Percentiles rank a stretch among this genome's conserved stretches.
Conservation (phyloP, 2,329 filamentous ascomycete genomes). For the Beauveria rudraprayagi region DNA sequence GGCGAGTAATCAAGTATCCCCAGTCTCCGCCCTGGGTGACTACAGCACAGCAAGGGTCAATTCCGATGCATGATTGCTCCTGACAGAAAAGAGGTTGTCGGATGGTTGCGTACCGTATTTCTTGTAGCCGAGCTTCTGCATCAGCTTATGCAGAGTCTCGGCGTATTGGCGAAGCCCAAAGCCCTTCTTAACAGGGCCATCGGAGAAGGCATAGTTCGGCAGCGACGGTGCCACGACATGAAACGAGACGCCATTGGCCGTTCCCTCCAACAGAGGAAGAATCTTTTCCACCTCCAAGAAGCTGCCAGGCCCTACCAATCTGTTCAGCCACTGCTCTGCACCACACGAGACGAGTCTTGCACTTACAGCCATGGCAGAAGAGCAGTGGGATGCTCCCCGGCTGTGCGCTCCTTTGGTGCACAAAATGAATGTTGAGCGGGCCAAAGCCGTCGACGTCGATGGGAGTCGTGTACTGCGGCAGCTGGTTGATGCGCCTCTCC, state of each 20-base stretch:
- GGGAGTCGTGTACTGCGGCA: conserved; percentile 45
- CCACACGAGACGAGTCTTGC: neutral
- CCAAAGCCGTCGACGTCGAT: conserved; percentile 47
- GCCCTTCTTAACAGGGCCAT: conserved; percentile 21
- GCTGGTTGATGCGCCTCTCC: conserved; percentile 45
- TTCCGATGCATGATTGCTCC: neutral
- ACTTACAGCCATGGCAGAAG: conserved; percentile 31
- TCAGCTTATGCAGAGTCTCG: conserved; percentile 58
- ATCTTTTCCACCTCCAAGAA: conserved; percentile 60
- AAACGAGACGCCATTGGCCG: conserved; percentile 34
- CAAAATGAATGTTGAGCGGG: conserved; percentile 50
- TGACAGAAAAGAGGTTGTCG: neutral
- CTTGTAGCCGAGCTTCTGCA: conserved; percentile 55
- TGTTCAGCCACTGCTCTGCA: neutral
- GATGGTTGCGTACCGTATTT: conserved; percentile 21
- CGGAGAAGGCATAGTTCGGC: conserved; percentile 41
- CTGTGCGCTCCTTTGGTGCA: conserved; percentile 44
- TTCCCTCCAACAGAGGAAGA: conserved; percentile 37
- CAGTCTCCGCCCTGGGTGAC: conserved; percentile 61
- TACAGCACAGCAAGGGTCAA: neutral
- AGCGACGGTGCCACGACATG: conserved; percentile 51
- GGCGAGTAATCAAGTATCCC: conserved; percentile 58
- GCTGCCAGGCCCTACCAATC: conserved; percentile 50
- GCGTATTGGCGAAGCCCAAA: conserved; percentile 28
- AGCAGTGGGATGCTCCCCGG: conserved; percentile 50